Conservation (phyloP, 371 early-diverging fungal species). For the Mortierella sp. region DNA sequence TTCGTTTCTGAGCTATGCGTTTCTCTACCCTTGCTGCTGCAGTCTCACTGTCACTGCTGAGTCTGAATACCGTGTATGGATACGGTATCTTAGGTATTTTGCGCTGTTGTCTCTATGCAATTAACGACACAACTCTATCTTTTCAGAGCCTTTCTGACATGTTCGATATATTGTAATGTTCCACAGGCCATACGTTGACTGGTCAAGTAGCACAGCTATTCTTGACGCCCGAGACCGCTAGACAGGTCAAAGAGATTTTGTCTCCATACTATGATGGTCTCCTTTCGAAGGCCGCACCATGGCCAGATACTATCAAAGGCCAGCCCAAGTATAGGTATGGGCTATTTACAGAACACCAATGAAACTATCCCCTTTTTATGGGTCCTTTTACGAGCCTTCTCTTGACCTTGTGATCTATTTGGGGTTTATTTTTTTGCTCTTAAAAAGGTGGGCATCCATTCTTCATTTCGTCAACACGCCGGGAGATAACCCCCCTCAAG, state of each 20-base stretch:
- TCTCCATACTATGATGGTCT: slow-evolving; percentile 52
- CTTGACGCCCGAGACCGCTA: slow-evolving; percentile 50
- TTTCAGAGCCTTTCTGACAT: neutral
- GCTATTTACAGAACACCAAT: neutral
- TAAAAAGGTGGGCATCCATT: slow-evolving; percentile 38
- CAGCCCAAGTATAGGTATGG: slow-evolving; percentile 48
- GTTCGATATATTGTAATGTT: neutral
- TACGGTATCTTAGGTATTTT: slow-evolving; percentile 52
- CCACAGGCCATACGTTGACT: slow-evolving; percentile 51
- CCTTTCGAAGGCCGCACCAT: slow-evolving; percentile 56
- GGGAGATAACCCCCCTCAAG: slow-evolving; percentile 49
- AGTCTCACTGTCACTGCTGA: slow-evolving; percentile 17
- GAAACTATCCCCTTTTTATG: neutral
- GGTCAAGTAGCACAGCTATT: slow-evolving; percentile 53
- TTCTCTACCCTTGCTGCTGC: slow-evolving; percentile 15
- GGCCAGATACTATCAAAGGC: slow-evolving; percentile 57
- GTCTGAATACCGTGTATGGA: slow-evolving; percentile 26
- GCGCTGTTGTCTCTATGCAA: neutral
- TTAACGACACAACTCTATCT: neutral
- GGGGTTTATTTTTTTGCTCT: neutral
- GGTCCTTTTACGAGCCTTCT: neutral
- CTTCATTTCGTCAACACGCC: slow-evolving; percentile 55
- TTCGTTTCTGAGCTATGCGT: slow-evolving; percentile 16
- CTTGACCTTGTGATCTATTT: neutral
- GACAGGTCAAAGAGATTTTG: slow-evolving; percentile 50